Base-by-base conservation (phyloP, 208 protist species). In the Spongospora subterranea region DNA sequence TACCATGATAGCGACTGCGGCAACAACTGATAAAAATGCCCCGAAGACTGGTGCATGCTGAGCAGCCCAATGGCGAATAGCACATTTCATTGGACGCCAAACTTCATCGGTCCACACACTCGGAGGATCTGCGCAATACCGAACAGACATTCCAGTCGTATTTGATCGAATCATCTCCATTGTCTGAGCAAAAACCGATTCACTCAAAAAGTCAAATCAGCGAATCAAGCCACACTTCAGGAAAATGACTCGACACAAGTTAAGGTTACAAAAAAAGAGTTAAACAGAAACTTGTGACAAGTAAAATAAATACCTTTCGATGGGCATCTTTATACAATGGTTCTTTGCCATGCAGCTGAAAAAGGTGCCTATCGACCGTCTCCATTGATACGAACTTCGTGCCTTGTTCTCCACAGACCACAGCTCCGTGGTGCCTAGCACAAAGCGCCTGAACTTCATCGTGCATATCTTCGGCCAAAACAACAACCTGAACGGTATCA, bases 151-250 rank as follows among this genome's bases (percentile, higher is more conserved):
- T 35, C 17, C 6, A 29, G 50, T 60, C 6, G 50, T 60, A 60
- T 60, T 60, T 60, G 24, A 60, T 24, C 50, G 50, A 60, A 60
- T 24, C 6, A 60, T 6, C 6, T 60, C 50, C 50, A 60, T 82
- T n/a, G 71, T 82, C 71, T 82, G n/a, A 43, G 71, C 17, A 82
- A 45, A 35, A 6, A 65, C 29, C 54, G 54, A 17, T 82, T 82
- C 35, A 35, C n/a, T 20, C 35, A 40, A 45, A n/a, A n/a, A 43
- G 35, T 43, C n/a, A 82, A 20, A 82, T 82, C 17, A 29, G 54
- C 54, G 54, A 65, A 17, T 65, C 20, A 65, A 29, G 54, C 29
- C 29, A 17, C 20, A 17, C 29, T 65, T 29, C 54, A 65, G 17
- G 54, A 65, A 65, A 29, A 65, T 65, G 20, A 32, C 29, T 65